Evolutionary conservation across 1,139 yeast genomes (phyloP), one percentile per base, ranked within the genome.

Genomic region (Saccharomyces uvarum): DNA sequence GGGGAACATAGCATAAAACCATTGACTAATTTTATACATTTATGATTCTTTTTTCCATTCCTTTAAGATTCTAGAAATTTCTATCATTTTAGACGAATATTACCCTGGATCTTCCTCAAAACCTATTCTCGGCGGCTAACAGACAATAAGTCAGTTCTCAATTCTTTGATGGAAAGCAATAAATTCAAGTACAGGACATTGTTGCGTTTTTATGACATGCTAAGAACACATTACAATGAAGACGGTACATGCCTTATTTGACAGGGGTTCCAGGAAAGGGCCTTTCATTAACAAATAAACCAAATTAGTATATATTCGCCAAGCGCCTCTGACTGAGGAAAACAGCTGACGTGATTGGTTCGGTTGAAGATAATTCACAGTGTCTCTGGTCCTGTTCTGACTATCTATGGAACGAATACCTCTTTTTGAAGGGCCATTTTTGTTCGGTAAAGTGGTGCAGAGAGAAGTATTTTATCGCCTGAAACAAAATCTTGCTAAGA

Each of bases 41-140:
- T 42, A 47, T 42, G 32, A n/a, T n/a, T 14, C 38, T 42, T 41
- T n/a, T 47, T 46, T 49, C 42, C 44, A 44, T 48, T 52, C 50
- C 46, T 31, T 44, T 28, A 28, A 38, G n/a, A 42, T 56, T 56
- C 59, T 55, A 54, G 59, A 56, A 56, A 32, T 21, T 56, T 56
- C 59, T 49, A 55, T 53, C 57, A 33, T 51, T 24, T 6, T 4
- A 2, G 24, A 55, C 56, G 57, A 13, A 5, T 11, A 19, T 32
- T 33, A 48, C 33, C 51, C 42, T 16, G 33, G 33, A 11, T 26
- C 24, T 31, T 31, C 13, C 21, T 27, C 26, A 48, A 16, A 48
- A 11, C 44, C n/a, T 38, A 29, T 14, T 27, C 26, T 38, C 21
- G n/a, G 44, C 44, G 44, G 44, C 44, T 38, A 38, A 38, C 19